Base-by-base conservation (phyloP, 2,329 filamentous ascomycete species). In the Leptographium galeiforme region DNA sequence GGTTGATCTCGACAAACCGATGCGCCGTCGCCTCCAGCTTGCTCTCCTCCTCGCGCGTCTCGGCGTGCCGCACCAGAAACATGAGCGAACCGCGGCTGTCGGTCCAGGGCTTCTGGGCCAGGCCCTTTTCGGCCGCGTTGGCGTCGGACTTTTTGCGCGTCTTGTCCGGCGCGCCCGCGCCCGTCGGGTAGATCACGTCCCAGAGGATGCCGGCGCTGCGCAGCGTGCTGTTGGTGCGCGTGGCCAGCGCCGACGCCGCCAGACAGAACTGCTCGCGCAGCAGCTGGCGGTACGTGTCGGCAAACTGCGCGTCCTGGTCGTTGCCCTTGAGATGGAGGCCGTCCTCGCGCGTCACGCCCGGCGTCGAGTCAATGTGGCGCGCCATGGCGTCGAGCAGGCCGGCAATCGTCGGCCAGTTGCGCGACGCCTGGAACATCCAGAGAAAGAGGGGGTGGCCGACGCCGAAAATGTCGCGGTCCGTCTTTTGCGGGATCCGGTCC, bases 191-290 rank as follows among this genome's bases (percentile, higher is more conserved):
- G 8, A 93, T 84, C 59, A 88, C 82, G 57, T 91, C 85, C 70
- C 85, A 91, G 1, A 93, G 70, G 11, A 80, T 72, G 6, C 88
- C 88, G 8, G 86, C 67, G 5, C 81, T 73, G 8, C 77, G 73
- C 2, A 91, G 68, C 4, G 77, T 74, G 44, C 78, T 77, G 56
- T 80, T 79, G 57, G 90, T 72, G 51, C 79, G 77, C 13, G 78
- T 73, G 1, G 89, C 85, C 8, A 95, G 76, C n/a, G 82, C 78
- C 7, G 82, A 74, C 1, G 89, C 88, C 2, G 88, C 85, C 11
- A 88, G 74, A 62, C 87, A 94, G 65, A 94, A 95, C 11, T 90
- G 74, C 63, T 94, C 87, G 30, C 87, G 82, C 64, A 95, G 89
- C 2, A 90, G 74, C 16, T 83, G 71, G 38, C 87, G 84, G 64